phyloP scores from a whole-genome alignment of 163 green algal genomes.

The Prototheca cutis region DNA sequence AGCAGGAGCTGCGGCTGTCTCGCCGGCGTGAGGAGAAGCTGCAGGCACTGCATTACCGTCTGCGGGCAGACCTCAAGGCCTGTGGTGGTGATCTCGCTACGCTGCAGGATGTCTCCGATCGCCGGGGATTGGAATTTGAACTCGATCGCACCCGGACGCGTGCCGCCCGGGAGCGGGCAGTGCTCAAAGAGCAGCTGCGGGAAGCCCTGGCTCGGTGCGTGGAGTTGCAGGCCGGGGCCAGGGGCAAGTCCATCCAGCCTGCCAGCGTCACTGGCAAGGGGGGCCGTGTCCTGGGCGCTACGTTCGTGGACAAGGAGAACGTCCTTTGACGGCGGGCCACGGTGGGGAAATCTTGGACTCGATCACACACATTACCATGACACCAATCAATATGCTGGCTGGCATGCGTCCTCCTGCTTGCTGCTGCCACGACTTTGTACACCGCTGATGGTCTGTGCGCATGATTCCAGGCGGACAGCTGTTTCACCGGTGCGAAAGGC shows the following conservation, averaged over 20 bases:
- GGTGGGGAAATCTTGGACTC: too few relatives aligned
- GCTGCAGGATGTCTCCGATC: constrained; percentile 24
- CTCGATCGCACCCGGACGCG: constrained; percentile 39
- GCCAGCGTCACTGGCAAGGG: background rate
- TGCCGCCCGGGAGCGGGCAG: constrained; percentile 19
- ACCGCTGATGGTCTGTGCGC: too few relatives aligned
- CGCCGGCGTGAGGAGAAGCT: constrained; percentile 49
- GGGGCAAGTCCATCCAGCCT: background rate
- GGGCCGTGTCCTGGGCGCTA: background rate
- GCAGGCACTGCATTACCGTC: constrained; percentile 37
- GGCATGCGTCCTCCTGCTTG: too few relatives aligned
- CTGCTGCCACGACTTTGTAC: too few relatives aligned
- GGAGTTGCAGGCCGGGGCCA: background rate
- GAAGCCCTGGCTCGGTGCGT: background rate
- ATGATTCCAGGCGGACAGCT: too few relatives aligned
- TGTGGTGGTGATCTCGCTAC: constrained; percentile 16
- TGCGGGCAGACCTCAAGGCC: constrained; percentile 30
- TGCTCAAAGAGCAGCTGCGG: constrained; percentile 5
- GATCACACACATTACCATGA: background rate
- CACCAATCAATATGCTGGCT: background rate
- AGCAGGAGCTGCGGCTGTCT: constrained; percentile 35
- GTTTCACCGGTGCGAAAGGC: too few relatives aligned
- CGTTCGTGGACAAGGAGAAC: background rate
- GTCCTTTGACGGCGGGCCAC: background rate
- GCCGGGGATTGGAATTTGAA: constrained; percentile 44